Evolutionary conservation across 768 basidiomycete species (phyloP).

Genomic region (Tubosaeta sp.): DNA sequence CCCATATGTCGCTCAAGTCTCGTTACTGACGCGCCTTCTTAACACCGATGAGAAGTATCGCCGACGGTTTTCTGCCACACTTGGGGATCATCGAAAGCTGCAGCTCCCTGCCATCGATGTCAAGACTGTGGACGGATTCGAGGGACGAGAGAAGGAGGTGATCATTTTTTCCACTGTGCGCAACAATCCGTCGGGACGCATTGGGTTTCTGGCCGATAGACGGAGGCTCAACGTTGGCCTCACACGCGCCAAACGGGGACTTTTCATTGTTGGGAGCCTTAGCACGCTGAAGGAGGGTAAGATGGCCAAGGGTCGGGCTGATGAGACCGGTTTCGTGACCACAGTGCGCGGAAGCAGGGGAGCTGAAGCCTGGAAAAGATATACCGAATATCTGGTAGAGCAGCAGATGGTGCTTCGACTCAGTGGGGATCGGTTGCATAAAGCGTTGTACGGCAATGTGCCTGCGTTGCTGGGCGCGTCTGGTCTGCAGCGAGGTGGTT

Average conservation of each 20-base stretch:
- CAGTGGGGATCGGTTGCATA: slow-evolving; percentile 38
- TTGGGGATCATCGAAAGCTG: slow-evolving; percentile 63
- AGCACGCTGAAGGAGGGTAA: slow-evolving; percentile 55
- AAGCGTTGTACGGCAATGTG: slow-evolving; percentile 22
- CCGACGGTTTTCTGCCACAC: slow-evolving; percentile 49
- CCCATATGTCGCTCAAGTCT: slow-evolving; percentile 86
- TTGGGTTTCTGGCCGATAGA: slow-evolving; percentile 87
- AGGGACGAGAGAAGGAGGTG: slow-evolving; percentile 90
- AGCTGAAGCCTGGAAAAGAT: slow-evolving; percentile 55
- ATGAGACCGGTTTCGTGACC: slow-evolving; percentile 6
- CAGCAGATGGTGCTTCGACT: slow-evolving; percentile 51
- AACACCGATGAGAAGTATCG: slow-evolving; percentile 49
- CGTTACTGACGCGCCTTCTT: slow-evolving; percentile 64
- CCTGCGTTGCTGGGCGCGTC: neutral
- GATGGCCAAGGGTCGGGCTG: slow-evolving; percentile 21
- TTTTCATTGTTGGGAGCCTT: slow-evolving; percentile 76
- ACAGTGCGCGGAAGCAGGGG: slow-evolving; percentile 19
- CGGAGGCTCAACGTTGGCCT: slow-evolving; percentile 87
- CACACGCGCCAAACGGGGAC: slow-evolving; percentile 81
- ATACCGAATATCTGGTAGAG: slow-evolving; percentile 51
- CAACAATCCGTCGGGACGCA: slow-evolving; percentile 69
- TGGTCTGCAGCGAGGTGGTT: neutral
- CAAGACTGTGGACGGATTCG: slow-evolving; percentile 93
- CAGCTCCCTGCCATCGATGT: slow-evolving; percentile 72
- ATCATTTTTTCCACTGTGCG: slow-evolving; percentile 91